A percentile compares a stretch with the other conserved stretches of the same genome.
These are phyloP conservation scores for Boletus vinaceobasis DNA, from an alignment of 768 basidiomycete species.

Conservation along the genomic window DNA sequence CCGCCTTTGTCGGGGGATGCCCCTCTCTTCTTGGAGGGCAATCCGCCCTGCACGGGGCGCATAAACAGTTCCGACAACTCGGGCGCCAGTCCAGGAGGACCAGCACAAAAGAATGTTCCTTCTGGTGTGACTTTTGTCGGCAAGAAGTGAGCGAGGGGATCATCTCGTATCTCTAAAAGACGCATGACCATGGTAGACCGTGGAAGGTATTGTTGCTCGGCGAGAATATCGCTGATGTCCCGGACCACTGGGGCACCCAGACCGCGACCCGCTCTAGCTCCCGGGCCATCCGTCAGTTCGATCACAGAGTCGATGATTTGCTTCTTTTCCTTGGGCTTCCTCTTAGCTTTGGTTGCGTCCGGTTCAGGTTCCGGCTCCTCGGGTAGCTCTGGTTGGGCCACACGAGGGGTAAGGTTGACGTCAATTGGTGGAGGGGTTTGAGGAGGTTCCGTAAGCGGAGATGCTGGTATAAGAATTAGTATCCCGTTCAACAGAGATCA, in stretches of 20 bases:
- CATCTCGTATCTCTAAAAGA: conserved; percentile 78
- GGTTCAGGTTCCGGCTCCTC: conserved; percentile 33
- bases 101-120: conserved; percentile 78
- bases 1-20: conserved; percentile 54
- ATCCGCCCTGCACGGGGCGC: conserved; percentile 57
- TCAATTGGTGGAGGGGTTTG: conserved; percentile 71
- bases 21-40: conserved; percentile 57
- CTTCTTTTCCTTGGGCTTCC: conserved; percentile 71
- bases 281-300: conserved; percentile 69
- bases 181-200: conserved; percentile 82
- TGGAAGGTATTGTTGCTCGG: conserved; percentile 82
- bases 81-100: conserved; percentile 78
- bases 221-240: conserved; percentile 68
- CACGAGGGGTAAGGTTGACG: conserved; percentile 45
- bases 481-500: background rate
- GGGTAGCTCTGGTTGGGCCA: conserved; percentile 39
- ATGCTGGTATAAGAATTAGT: conserved; percentile 44
- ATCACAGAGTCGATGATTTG: conserved; percentile 89
- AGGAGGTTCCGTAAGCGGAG: conserved; percentile 72
- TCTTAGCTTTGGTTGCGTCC: conserved; percentile 38
- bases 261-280: conserved; percentile 53
- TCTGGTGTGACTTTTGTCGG: conserved; percentile 72
- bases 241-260: conserved; percentile 51
- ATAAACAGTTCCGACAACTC: conserved; percentile 84
- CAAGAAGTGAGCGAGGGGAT: conserved; percentile 82